Evolutionary conservation across 2,329 filamentous ascomycete species (phyloP), one percentile per base, ranked within the genome.

Genomic region (Ascomycota sp.): DNA sequence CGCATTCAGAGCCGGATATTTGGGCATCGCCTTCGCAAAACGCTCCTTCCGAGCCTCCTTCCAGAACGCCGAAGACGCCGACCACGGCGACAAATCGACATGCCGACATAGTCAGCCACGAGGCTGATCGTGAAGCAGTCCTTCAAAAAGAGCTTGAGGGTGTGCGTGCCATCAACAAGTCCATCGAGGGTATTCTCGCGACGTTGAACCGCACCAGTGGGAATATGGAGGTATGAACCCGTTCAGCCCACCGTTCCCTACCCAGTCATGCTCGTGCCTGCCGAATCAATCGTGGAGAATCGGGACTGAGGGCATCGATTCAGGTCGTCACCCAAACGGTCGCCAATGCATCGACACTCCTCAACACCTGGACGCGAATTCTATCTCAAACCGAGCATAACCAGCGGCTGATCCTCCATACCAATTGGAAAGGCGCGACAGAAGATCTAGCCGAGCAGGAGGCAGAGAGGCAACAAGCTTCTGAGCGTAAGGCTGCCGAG

Each of bases 381-480:
- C 68, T 98, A 9, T 89, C 82, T 6, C 89, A 98, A 52, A 94
- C 89, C 4, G 89, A 98, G 53, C 89, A 98, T 54, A 95, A 92
- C 47, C 85, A 95, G 51, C 74, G 89, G 17, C 61, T 98, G 30
- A 75, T 98, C 27, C 63, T 95, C 27, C 78, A 93, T 45, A 79
- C 82, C 2, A 63, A 71, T 34, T 98, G 86, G 83, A 76, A 86
- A 46, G 89, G 89, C 33, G 79, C 85, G 20, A 79, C 71, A 4
- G 73, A 85, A 44, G 89, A 98, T 53, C 54, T 93, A 24, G 63
- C 70, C n/a, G 82, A 92, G 35, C 68, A 83, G 32, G 86, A 95
- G 51, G 75, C 73, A 31, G 58, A 74, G 36, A 73, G 69, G 43
- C 77, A 80, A 45, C 75, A 82, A 41, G 81, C 78, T 27, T 77